Conservation (phyloP, 1,139 yeast genomes). For the Scheffersomyces illinoinensis region DNA sequence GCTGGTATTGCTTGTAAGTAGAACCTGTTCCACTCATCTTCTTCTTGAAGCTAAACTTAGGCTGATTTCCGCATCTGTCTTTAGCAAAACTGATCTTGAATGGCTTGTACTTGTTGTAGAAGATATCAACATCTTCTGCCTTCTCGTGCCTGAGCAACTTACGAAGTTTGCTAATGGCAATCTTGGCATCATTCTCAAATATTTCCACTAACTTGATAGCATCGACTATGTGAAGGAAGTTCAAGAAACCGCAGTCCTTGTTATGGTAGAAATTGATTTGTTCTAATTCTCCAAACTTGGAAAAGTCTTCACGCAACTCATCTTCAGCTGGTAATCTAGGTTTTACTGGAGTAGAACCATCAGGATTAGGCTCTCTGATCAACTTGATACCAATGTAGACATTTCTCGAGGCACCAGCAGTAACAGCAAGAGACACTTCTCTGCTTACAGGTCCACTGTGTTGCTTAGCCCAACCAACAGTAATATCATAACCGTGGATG, state of each 20-base stretch:
- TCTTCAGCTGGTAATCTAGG: conserved; percentile 28
- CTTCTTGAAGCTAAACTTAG: conserved; percentile 44
- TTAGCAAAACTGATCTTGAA: conserved; percentile 57
- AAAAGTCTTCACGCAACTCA: conserved; percentile 36
- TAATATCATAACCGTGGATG: conserved; percentile 46
- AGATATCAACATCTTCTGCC: conserved; percentile 3
- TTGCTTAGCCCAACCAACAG: conserved; percentile 50
- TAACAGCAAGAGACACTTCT: conserved; percentile 44
- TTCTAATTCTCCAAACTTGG: conserved; percentile 43
- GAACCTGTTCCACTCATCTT: conserved; percentile 17
- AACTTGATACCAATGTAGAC: conserved; percentile 43
- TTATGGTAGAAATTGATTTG: conserved; percentile 49
- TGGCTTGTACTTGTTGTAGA: conserved; percentile 27
- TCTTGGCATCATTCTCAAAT: conserved; percentile 10
- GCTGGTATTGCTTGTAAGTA: conserved; percentile 17
- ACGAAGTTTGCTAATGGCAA: conserved; percentile 8
- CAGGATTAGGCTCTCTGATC: conserved; percentile 4
- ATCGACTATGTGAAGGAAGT: conserved; percentile 41
- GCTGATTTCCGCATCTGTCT: conserved; percentile 51
- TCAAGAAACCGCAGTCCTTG: conserved; percentile 48
- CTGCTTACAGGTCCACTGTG: conserved; percentile 43
- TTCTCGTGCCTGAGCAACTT: conserved; percentile 6
- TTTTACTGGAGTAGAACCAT: background rate
- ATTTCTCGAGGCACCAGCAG: conserved; percentile 52
- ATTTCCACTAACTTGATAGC: conserved; percentile 17